Evolutionary conservation across 2,329 filamentous ascomycete species (phyloP), one percentile per base, ranked within the genome.

Genomic region (Cercospora zeina): DNA sequence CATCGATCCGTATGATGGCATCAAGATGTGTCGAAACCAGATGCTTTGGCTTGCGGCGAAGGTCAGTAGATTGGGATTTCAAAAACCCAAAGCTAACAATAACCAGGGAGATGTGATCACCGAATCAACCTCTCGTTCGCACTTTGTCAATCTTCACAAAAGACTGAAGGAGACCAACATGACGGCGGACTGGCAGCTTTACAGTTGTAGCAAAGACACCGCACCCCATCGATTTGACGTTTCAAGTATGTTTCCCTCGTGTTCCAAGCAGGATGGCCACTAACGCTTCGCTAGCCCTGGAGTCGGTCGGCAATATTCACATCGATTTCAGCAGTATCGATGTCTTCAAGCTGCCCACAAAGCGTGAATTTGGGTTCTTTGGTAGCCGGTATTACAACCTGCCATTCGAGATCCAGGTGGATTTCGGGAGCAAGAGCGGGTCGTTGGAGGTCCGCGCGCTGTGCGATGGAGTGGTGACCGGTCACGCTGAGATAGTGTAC

Each of bases 21-120:
- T 42, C 4, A 63, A 63, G 34, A 33, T 31, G 37, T 63, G 61
- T 27, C 13, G 10, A 33, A 47, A 54, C 37, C 31, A 54, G 19
- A 63, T 63, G 61, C 47, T 56, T 11, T 63, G 61, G 61, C 19
- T 63, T 21, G 39, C 56, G 27, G 30, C 16, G 11, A 63, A 63
- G 51, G 61, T 59, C 6, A 51, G 56, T 59, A 19, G 11, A 14
- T 24, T 8, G 33, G 10, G 42, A 13, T 21, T 21, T 19, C 2
- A 19, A 27, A 24, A 27, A 13, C 19, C 42, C 42, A 14, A 37
- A 9, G 33, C 30, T 49, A 24, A 47, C 55, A 13, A 58, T 13
- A 39, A 49, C 27, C 55, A 58, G 55, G 55, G 55, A 19, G 55
- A 58, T 21, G 39, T 31, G n/a, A 49, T 58, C 39, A 58, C 55